Percentiles rank a stretch among this genome's conserved stretches.
Conservation (phyloP, 805 yeast species). For the Komagataella kurtzmanii region DNA sequence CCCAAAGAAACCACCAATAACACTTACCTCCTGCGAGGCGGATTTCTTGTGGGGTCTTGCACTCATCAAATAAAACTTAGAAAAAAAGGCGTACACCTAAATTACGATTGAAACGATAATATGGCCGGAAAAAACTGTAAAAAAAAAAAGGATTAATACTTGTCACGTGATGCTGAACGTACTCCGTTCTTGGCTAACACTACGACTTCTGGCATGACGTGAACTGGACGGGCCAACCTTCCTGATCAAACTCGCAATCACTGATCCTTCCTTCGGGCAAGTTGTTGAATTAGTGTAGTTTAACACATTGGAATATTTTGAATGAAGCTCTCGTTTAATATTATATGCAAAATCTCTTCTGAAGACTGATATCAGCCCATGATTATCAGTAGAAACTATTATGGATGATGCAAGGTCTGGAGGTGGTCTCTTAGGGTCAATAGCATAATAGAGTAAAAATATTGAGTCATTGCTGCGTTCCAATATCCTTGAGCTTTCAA, state of each 20-base stretch:
- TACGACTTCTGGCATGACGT: not conserved
- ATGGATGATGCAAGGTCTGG: slow-evolving; percentile 22
- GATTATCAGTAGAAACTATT: slow-evolving; percentile 64
- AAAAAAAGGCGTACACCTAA: not conserved
- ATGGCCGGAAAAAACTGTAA: not conserved
- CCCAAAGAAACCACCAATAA: slow-evolving; percentile 72
- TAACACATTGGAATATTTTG: not conserved
- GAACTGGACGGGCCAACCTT: not conserved
- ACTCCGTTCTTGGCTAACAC: not conserved
- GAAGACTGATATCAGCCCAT: slow-evolving; percentile 63
- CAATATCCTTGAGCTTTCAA: slow-evolving; percentile 45
- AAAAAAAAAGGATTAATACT: not conserved
- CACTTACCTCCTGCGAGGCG: slow-evolving; percentile 47
- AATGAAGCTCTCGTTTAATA: slow-evolving; percentile 14
- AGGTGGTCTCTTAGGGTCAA: slow-evolving; percentile 1
- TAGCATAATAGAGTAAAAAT: slow-evolving; percentile 36
- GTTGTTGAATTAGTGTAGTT: not conserved
- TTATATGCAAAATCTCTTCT: slow-evolving; percentile 61
- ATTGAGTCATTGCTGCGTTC: slow-evolving; percentile 71
- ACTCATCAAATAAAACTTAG: slow-evolving; percentile 4
- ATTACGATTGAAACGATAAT: not conserved
- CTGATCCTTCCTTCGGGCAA: not conserved
- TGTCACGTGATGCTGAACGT: not conserved
- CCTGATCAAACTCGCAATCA: not conserved
- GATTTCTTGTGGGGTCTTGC: slow-evolving; percentile 12